Evolutionary conservation across 2,329 filamentous ascomycete genomes (phyloP), one percentile per base, ranked within the genome.

Genomic region (Hypoxylon sp.): DNA sequence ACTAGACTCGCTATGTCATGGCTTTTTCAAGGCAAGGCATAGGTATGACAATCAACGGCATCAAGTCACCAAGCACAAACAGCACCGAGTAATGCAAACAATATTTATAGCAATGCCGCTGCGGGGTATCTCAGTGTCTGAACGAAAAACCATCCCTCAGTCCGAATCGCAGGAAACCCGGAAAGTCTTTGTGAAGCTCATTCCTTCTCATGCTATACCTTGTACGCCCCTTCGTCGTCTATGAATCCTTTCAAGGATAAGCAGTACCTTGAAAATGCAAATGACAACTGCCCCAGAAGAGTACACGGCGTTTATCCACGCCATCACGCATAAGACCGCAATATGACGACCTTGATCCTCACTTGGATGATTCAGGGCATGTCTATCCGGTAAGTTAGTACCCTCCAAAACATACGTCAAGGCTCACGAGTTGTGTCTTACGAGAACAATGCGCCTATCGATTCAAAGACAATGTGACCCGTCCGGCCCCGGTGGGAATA

Each of bases 61-160:
- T 18, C 20, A 7, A n/a, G 30, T 32, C 24, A 28, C 11, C 26
- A 6, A 40, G 26, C 16, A 16, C 14, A 20, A 40, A 3, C 14
- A 32, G 12, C 11, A 22, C 32, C n/a, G 11, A 38, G 32, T 28
- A 56, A 48, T n/a, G 26, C 9, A 28, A 53, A 49, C 14, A 40
- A 30, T 28, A 45, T 51, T 38, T 52, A 24, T 33, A 44, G 36
- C 45, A 58, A 44, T 36, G 36, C 22, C n/a, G 9, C 26, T 22
- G 32, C 40, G 28, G 57, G 57, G 57, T 61, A 61, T 61, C 57
- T 52, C 32, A 33, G 22, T n/a, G 40, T 26, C 24, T 26, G 3
- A 26, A 26, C 36, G n/a, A 36, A 48, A 16, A 51, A 38, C 20
- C 30, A 38, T 2, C 36, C 36, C 7, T 20, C 57, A 61, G 42